A percentile compares a stretch with the other conserved stretches of the same genome.
Conservation (phyloP, 768 basidiomycete genomes). For the Sarcomyxa edulis region DNA sequence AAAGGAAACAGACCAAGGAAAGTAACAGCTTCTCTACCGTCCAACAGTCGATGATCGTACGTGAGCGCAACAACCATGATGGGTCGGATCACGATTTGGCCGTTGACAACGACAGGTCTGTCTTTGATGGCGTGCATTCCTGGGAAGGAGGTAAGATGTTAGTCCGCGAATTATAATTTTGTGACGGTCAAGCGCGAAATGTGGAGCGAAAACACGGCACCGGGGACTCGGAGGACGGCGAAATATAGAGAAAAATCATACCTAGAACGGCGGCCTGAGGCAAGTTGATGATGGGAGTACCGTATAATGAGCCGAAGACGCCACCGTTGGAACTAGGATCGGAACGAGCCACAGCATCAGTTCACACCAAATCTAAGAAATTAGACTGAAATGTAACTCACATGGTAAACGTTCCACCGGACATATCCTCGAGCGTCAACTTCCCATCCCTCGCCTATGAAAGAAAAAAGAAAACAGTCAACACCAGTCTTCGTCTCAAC, state of each 20-base stretch:
- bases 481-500: constrained; percentile 2
- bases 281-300: constrained; percentile 98
- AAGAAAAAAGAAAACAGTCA: constrained; percentile 6
- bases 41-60: constrained; percentile 93
- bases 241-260: constrained; percentile 19
- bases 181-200: background rate
- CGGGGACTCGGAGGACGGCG: no score
- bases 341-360: constrained; percentile 6
- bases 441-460: constrained; percentile 82
- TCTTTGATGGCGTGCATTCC: constrained; percentile 97
- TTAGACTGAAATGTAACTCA: constrained; percentile 30
- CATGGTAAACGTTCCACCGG: constrained; percentile 99
- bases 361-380: constrained; percentile 3
- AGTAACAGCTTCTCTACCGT: constrained; percentile 93
- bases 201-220: background rate
- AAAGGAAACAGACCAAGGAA: constrained; percentile 77
- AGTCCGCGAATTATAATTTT: background rate
- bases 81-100: constrained; percentile 93
- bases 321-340: constrained; percentile 87
- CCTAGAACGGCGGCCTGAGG: constrained; percentile 94
- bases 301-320: constrained; percentile 95
- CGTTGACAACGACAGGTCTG: constrained; percentile 83
- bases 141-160: constrained; percentile 15
- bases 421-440: constrained; percentile 96
- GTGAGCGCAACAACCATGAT: constrained; percentile 95